phyloP scores from a whole-genome alignment of 441 rosid genomes.

The Pelargonium citronellum region DNA sequence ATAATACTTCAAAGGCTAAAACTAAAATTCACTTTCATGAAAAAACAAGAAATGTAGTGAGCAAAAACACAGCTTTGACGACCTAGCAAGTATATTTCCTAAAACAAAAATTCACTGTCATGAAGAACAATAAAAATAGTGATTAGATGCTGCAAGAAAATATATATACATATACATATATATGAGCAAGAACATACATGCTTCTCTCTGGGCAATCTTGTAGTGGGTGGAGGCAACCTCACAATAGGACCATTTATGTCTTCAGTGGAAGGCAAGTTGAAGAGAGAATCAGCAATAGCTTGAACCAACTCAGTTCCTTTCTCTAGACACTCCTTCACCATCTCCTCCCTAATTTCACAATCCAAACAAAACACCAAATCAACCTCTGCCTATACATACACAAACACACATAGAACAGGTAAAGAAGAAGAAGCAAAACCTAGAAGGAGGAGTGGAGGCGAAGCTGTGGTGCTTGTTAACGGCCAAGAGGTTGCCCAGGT shows the following conservation, averaged over 20 bases:
- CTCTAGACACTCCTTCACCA: slow-evolving; percentile 48
- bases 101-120: no score
- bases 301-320: slow-evolving; percentile 74
- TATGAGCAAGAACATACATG: slow-evolving; percentile 45
- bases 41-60: no score
- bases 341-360: slow-evolving; percentile 48
- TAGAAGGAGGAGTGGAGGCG: slow-evolving; percentile 53
- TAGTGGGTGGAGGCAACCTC: slow-evolving; percentile 67
- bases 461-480: slow-evolving; percentile 48
- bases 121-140: no score
- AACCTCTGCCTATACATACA: not conserved
- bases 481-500: slow-evolving; percentile 72
- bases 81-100: no score
- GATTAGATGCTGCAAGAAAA: no score
- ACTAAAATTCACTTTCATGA: no score
- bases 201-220: slow-evolving; percentile 79
- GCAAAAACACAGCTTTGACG: no score
- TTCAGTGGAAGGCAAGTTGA: slow-evolving; percentile 71
- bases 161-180: not conserved
- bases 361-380: not conserved
- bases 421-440: slow-evolving; percentile 34
- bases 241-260: slow-evolving; percentile 73
- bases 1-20: no score
- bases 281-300: slow-evolving; percentile 56
- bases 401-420: not conserved